Conservation (phyloP, 495 filamentous ascomycete species). For the Ramalina intermedia region DNA sequence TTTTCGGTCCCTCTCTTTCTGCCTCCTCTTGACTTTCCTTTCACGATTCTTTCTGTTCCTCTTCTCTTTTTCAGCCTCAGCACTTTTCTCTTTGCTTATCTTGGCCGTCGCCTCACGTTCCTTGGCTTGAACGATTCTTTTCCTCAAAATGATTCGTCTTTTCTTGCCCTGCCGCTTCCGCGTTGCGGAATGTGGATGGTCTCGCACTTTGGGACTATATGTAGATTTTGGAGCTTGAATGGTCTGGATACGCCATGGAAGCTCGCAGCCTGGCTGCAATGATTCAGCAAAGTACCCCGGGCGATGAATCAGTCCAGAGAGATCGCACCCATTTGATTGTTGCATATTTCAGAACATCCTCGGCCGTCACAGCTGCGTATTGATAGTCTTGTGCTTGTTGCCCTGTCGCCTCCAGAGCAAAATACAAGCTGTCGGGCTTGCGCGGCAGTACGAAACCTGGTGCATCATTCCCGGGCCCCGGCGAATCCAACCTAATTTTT, state of each 20-base stretch:
- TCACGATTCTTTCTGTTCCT: constrained; percentile 11
- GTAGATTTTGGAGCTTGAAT: background rate
- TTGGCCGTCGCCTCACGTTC: background rate
- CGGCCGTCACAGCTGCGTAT: constrained; percentile 3
- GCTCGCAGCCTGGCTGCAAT: constrained; percentile 2
- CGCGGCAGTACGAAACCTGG: background rate
- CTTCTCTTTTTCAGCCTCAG: constrained; percentile 10
- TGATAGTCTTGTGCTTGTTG: constrained; percentile 2
- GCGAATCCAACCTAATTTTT: constrained; percentile 6
- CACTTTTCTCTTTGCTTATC: background rate
- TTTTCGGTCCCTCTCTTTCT: constrained; percentile 9
- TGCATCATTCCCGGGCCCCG: background rate
- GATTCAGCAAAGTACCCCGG: background rate
- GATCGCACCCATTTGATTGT: constrained; percentile 8
- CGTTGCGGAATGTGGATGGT: background rate
- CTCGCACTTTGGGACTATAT: background rate
- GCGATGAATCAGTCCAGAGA: background rate
- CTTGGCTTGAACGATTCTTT: background rate
- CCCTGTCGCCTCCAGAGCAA: background rate
- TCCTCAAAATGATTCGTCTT: constrained; percentile 10
- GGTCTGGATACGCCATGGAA: constrained; percentile 9
- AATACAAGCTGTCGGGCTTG: constrained; percentile 6
- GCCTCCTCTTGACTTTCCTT: constrained; percentile 14
- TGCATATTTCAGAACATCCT: background rate
- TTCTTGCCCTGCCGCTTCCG: constrained; percentile 13